Evolutionary conservation across 805 yeast species (phyloP), one percentile per base, ranked within the genome.

Genomic region (Helenozyma rhizophorensis): DNA sequence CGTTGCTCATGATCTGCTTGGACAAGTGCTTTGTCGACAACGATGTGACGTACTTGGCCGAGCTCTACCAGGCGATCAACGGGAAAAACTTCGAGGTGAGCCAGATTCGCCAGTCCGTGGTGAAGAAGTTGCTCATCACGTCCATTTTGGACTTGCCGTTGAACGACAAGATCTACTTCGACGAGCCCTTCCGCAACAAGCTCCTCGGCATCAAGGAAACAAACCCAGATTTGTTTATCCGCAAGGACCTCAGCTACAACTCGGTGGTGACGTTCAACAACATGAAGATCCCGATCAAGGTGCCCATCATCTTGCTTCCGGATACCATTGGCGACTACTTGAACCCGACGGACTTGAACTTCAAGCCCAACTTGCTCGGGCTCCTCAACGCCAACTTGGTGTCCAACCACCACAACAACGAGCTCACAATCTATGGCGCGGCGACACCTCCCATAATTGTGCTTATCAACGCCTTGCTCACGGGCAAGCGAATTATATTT

Each of bases 1-100:
- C 85, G 6, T 45, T 80, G 33, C 49, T 81, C 25, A 53, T 74
- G 28, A 65, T 76, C 22, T 65, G 78, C 4, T 60, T 80, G 27
- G 79, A 73, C 48, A 53, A 54, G 27, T 71, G 71, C 43, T 72
- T 72, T 33, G 43, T 48, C 6, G 28, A 32, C 7, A 48, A 48
- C 29, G 47, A 53, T 16, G 14, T 48, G 2, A 15, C 23, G 9
- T 47, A 48, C 14, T 40, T 66, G 25, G 30, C 49, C 17, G 53
- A 56, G 16, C 51, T 67, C 23, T 65, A 51, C 43, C 39, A 49
- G 6, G 46, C 62, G 4, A 45, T 67, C 9, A 65, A 64, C 37
- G 41, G 45, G 27, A 62, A 63, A 35, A 47, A 47, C 39, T 56
- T 65, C 23, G 36, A 32, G 22, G 43, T 43, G 21, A 37, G 39